Conservation (phyloP, 768 basidiomycete species). For the Chalciporus pseudorubinellus region DNA sequence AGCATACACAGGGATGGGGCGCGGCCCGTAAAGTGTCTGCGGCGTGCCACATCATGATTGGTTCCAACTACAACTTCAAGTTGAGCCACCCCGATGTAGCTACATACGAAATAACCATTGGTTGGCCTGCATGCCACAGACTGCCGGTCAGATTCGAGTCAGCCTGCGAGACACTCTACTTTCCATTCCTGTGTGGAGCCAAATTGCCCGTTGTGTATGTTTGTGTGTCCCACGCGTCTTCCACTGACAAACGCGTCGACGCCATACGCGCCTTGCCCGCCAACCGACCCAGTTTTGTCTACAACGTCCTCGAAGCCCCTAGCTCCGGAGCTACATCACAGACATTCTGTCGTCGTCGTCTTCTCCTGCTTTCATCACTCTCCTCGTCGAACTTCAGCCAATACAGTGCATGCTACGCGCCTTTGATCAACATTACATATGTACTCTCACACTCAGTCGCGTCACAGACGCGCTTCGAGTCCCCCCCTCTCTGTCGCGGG, state of each 20-base stretch:
- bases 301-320: slow-evolving; percentile 8
- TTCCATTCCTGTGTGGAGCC: no score
- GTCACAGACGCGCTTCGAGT: slow-evolving; percentile 30
- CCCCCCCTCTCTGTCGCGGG: slow-evolving; percentile 31
- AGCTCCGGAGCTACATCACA: background rate
- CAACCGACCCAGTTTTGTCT: slow-evolving; percentile 11
- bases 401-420: background rate
- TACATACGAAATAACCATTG: no score
- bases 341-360: background rate
- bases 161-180: no score
- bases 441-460: slow-evolving; percentile 21
- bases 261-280: slow-evolving; percentile 9
- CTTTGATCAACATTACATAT: slow-evolving; percentile 5
- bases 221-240: slow-evolving; percentile 7
- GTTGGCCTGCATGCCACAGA: no score
- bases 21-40: no score
- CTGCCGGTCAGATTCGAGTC: no score
- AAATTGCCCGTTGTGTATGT: slow-evolving; percentile 1
- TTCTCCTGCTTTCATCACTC: no score
- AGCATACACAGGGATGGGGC: no score
- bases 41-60: no score
- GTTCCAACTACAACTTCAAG: no score
- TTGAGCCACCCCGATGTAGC: no score
- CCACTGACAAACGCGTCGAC: slow-evolving; percentile 22
- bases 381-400: background rate